Percentiles rank a stretch among this genome's conserved stretches.
Evolutionary conservation across 1,284 basidiomycete species (phyloP).

Genomic region (Fomes fomentarius): DNA sequence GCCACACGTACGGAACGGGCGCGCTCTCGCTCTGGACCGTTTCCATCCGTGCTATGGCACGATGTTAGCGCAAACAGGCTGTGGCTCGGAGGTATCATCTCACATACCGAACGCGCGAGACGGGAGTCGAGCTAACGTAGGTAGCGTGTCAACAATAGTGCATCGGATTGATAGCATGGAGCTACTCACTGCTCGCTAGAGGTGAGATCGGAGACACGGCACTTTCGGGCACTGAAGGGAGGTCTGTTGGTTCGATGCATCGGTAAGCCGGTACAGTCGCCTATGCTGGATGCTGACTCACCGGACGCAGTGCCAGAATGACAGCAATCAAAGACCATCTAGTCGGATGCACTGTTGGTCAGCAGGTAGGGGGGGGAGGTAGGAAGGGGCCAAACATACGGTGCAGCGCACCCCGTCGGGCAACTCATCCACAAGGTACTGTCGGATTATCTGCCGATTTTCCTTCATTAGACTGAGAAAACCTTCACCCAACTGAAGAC

Average conservation of each 20-base stretch:
- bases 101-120: constrained; percentile 2
- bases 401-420: constrained; percentile 20
- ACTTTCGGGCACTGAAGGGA: too few relatives aligned
- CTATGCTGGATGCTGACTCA: constrained; percentile 4
- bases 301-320: constrained; percentile 33
- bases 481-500: neutral
- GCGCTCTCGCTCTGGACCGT: neutral
- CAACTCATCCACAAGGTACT: constrained; percentile 21
- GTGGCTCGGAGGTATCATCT: too few relatives aligned
- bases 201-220: neutral
- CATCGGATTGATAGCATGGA: neutral
- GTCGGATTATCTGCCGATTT: constrained; percentile 18
- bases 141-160: too few relatives aligned
- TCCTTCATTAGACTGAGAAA: neutral
- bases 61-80: neutral
- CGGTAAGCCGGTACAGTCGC: neutral
- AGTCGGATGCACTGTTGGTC: too few relatives aligned
- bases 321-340: constrained; percentile 33
- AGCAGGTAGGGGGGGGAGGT: neutral
- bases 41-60: neutral
- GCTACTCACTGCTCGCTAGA: neutral
- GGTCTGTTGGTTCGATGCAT: constrained; percentile 4
- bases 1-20: neutral
- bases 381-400: constrained; percentile 8
- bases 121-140: neutral